Conservation (phyloP, 2,329 filamentous ascomycete species). For the Tricladium varicosporioides region DNA sequence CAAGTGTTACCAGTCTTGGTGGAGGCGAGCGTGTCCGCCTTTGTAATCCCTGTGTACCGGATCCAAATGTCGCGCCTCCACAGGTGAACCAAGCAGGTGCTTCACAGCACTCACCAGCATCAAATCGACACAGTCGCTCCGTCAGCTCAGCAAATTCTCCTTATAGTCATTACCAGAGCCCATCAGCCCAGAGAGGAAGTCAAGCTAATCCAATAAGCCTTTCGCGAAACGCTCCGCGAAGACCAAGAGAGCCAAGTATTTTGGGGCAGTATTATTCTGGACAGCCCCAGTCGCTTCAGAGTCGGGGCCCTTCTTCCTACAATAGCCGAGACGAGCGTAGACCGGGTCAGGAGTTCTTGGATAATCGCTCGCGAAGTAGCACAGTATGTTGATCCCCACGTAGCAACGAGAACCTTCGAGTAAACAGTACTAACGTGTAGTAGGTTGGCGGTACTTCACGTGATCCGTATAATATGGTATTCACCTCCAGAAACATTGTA, state of each 20-base stretch:
- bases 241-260: constrained; percentile 14
- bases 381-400: constrained; percentile 23
- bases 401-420: neutral
- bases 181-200: constrained; percentile 1
- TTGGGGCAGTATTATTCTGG: constrained; percentile 3
- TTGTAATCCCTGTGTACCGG: constrained; percentile 71
- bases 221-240: constrained; percentile 7
- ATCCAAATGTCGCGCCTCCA: constrained; percentile 61
- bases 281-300: constrained; percentile 1
- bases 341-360: constrained; percentile 11
- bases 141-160: constrained; percentile 16
- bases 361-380: constrained; percentile 27
- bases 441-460: constrained; percentile 11
- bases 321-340: constrained; percentile 10
- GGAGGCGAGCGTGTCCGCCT: constrained; percentile 68
- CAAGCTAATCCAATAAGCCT: constrained; percentile 2
- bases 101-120: constrained; percentile 6
- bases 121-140: constrained; percentile 18
- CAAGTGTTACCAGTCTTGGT: constrained; percentile 41
- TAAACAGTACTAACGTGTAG: neutral
- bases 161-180: constrained; percentile 8
- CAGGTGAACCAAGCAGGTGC: constrained; percentile 20
- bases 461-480: constrained; percentile 8
- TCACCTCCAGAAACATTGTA: neutral
- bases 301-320: constrained; percentile 11